Evolutionary conservation across 164 flowering plant species (phyloP).

Genomic region (Piper longum): DNA sequence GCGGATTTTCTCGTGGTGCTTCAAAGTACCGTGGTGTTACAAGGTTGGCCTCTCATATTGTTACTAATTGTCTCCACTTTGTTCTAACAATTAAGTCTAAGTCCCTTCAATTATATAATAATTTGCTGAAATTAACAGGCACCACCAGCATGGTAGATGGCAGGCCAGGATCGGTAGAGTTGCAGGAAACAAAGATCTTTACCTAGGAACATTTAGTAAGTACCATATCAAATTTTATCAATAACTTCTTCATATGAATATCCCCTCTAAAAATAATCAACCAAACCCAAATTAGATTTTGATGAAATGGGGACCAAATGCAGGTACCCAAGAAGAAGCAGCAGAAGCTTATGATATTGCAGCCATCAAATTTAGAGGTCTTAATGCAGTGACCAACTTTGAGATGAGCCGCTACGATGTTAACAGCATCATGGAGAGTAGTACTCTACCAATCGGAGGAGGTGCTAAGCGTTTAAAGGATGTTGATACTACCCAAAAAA

Average conservation of each 20-base stretch:
- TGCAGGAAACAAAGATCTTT: conserved; percentile 88
- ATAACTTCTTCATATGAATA: too few species aligned
- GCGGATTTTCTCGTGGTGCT: conserved; percentile 94
- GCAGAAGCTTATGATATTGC: conserved; percentile 98
- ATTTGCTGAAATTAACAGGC: conserved; percentile 20
- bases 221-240: too few species aligned
- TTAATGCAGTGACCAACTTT: conserved; percentile 90
- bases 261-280: too few species aligned
- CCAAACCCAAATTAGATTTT: too few species aligned
- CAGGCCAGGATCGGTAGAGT: conserved; percentile 93
- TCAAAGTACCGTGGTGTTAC: conserved; percentile 94
- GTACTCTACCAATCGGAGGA: conserved; percentile 67
- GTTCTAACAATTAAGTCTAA: too few species aligned
- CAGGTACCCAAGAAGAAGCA: conserved; percentile 97
- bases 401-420: conserved; percentile 88
- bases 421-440: conserved; percentile 73
- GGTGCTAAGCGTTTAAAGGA: conserved; percentile 72
- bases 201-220: conserved; percentile 91
- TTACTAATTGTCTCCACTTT: too few species aligned
- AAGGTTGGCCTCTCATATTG: conserved; percentile 24
- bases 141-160: conserved; percentile 96
- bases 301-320: too few species aligned
- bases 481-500: conserved; percentile 26
- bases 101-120: too few species aligned
- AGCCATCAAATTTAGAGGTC: conserved; percentile 85